A percentile compares a stretch with the other conserved stretches of the same genome.
These are phyloP conservation scores for Fusarium illudens DNA, from an alignment of 2,329 filamentous ascomycete genomes.

Conservation along the genomic window DNA sequence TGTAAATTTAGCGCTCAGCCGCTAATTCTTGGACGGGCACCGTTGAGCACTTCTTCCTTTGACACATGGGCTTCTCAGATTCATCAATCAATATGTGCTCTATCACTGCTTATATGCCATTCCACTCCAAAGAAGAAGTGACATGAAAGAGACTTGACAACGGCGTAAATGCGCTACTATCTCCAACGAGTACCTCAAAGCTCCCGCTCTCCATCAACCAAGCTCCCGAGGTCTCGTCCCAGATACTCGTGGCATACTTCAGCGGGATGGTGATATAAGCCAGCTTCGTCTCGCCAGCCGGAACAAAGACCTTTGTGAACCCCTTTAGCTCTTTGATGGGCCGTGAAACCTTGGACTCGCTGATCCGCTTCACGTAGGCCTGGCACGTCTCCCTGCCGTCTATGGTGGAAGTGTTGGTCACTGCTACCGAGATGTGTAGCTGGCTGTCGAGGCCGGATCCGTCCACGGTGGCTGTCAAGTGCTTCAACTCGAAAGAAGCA, in stretches of 20 bases:
- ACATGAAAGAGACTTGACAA: not conserved
- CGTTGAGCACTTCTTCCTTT: not conserved
- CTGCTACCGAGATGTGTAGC: conserved; percentile 56
- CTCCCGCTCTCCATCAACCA: conserved; percentile 73
- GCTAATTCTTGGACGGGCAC: too few relatives aligned
- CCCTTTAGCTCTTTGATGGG: conserved; percentile 71
- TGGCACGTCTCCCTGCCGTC: not conserved
- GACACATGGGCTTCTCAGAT: not conserved
- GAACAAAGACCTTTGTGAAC: conserved; percentile 70
- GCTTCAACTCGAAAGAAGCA: conserved; percentile 67
- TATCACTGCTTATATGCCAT: not conserved
- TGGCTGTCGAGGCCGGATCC: not conserved
- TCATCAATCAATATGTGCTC: not conserved
- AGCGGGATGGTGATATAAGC: conserved; percentile 65
- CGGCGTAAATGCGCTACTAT: conserved; percentile 55
- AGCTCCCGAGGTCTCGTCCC: conserved; percentile 71
- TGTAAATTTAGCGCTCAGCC: not conserved
- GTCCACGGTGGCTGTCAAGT: conserved; percentile 55
- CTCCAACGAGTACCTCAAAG: conserved; percentile 69
- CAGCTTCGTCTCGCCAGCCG: conserved; percentile 64
- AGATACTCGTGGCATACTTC: conserved; percentile 74
- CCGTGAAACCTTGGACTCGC: conserved; percentile 65
- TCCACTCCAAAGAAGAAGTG: not conserved
- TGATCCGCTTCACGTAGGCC: conserved; percentile 62
- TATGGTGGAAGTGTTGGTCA: conserved; percentile 62